Evolutionary conservation across 176 grass and related monocot genomes (phyloP).

Genomic region (Microstegium vimineum): DNA sequence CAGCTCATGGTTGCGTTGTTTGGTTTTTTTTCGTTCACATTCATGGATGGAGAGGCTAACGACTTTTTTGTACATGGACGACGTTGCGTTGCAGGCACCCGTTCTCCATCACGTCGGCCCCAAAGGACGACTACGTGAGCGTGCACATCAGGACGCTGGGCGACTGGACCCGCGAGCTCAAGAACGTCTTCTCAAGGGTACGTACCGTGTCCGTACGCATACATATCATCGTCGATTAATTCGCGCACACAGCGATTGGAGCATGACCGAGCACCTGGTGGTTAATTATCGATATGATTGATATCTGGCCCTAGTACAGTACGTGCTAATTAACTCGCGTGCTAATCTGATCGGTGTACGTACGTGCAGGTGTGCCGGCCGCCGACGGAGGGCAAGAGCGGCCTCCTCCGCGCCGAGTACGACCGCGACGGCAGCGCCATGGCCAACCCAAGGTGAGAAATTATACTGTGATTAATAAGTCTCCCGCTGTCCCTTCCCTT

Average conservation of each 20-base stretch:
- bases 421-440: slow-evolving; percentile 41
- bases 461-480: too few species aligned
- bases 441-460: slow-evolving; percentile 48
- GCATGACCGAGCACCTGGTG: too few species aligned
- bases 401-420: slow-evolving; percentile 81
- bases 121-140: slow-evolving; percentile 78
- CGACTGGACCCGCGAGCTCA: slow-evolving; percentile 93
- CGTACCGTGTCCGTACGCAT: neutral
- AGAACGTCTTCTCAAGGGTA: slow-evolving; percentile 82
- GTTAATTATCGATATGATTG: too few species aligned
- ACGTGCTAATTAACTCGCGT: too few species aligned
- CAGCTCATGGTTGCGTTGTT: too few species aligned
- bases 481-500: too few species aligned
- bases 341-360: too few species aligned
- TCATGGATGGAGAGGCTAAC: neutral
- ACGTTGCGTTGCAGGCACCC: slow-evolving; percentile 56
- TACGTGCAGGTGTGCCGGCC: slow-evolving; percentile 64
- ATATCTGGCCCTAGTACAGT: too few species aligned
- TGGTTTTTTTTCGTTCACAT: too few species aligned
- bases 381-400: slow-evolving; percentile 75
- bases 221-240: too few species aligned
- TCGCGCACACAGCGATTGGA: too few species aligned
- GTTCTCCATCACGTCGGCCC: slow-evolving; percentile 94
- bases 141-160: slow-evolving; percentile 89
- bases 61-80: neutral